Evolutionary conservation across 768 basidiomycete genomes (phyloP).

Genomic region (Hericium erinaceus): DNA sequence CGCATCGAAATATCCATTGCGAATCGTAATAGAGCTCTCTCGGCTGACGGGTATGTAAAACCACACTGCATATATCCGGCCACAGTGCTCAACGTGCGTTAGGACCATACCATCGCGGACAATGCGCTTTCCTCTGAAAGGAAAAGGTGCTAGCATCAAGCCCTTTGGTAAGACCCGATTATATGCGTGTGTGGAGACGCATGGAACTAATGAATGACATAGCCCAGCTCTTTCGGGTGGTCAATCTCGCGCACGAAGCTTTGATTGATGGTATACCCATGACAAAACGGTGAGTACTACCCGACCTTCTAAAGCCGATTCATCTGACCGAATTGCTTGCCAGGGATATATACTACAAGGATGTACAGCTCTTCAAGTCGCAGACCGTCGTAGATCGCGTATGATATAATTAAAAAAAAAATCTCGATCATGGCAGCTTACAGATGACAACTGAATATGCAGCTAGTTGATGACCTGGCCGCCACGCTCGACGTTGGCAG

Average conservation of each 20-base stretch:
- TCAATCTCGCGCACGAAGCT: constrained; percentile 65
- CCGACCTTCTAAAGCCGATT: background rate
- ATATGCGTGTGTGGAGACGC: background rate
- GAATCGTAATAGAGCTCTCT: constrained; percentile 25
- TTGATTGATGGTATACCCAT: constrained; percentile 39
- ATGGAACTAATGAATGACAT: background rate
- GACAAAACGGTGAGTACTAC: constrained; percentile 14
- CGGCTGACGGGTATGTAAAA: constrained; percentile 20
- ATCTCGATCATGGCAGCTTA: no score
- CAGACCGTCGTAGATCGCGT: constrained; percentile 79
- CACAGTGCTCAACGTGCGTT: constrained; percentile 1
- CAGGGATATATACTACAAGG: constrained; percentile 86
- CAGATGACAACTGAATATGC: background rate
- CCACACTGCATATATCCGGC: background rate
- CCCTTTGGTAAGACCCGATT: constrained; percentile 29
- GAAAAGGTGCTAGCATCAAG: constrained; percentile 26
- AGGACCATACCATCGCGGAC: constrained; percentile 17
- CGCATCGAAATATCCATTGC: constrained; percentile 25
- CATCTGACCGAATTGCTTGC: background rate
- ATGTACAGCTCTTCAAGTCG: constrained; percentile 65
- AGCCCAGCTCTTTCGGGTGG: constrained; percentile 64
- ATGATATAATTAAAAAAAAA: constrained; percentile 8
- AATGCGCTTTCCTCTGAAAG: constrained; percentile 29
- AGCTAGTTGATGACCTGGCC: constrained; percentile 88
- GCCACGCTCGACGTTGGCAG: constrained; percentile 70